phyloP scores from a whole-genome alignment of 192 early-diverging fungal species.

The Haplosporangium gracile region DNA sequence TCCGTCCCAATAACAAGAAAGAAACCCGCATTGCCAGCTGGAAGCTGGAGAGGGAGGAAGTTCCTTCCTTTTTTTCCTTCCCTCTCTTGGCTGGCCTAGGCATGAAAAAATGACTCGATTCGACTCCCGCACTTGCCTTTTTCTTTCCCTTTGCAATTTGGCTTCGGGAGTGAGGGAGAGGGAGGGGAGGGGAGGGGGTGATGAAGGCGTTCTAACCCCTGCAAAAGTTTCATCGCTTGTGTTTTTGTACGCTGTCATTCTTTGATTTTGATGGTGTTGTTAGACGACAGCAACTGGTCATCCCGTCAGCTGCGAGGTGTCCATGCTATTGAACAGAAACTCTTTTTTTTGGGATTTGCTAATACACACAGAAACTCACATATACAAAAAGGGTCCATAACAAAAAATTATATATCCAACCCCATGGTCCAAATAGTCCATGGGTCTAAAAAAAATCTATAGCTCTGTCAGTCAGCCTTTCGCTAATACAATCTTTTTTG shows the following conservation, averaged over 20 bases:
- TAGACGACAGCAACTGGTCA: background rate
- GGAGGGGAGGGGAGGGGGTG: background rate
- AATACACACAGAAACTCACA: background rate
- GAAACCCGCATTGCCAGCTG: background rate
- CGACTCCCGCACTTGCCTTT: background rate
- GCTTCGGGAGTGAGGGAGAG: background rate
- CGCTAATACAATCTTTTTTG: background rate
- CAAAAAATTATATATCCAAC: background rate
- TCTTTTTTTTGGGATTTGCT: background rate
- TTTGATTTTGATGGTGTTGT: background rate
- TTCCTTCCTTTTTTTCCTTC: background rate
- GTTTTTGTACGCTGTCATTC: background rate
- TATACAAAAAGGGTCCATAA: background rate
- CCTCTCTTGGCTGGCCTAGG: background rate
- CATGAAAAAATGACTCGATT: conserved; percentile 4
- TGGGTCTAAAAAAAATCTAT: conserved; percentile 1
- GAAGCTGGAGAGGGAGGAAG: background rate
- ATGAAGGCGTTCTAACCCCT: conserved; percentile 17
- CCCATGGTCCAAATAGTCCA: background rate
- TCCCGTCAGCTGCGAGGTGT: background rate
- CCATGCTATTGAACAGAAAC: background rate
- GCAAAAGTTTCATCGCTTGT: conserved; percentile 17
- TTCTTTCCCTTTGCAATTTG: background rate
- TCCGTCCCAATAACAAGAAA: background rate
- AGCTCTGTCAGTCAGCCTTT: background rate